Evolutionary conservation across 73 alveolate species (phyloP), one percentile per base, ranked within the genome.

Genomic region (Urostyla sp.): DNA sequence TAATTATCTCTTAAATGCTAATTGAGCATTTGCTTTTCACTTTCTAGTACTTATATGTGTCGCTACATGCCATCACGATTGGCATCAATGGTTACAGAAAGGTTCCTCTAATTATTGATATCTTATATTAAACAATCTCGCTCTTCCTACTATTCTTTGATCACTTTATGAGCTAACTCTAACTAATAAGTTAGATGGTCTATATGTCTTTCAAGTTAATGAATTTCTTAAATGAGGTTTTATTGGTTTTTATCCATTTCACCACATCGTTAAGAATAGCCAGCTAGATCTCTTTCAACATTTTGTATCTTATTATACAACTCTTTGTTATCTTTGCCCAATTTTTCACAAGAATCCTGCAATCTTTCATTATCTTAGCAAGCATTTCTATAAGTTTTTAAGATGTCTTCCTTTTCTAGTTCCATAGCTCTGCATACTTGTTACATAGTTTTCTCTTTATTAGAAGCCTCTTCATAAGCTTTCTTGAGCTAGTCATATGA

Each of bases 361-460:
- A 87, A 36, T 69, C 94, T 79, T 37, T 80, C 87, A 58, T 81
- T 87, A 31, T 87, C 94, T 32, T 46, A 34, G 67, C 94, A 80
- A 0, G 85, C 91, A 24, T 82, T 43, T 58, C 87, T 53, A 45
- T 87, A 87, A 23, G 63, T 73, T 0, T 53, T 5, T 34, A 87
- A 80, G 0, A 87, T 54, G 35, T 87, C 94, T 34, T 66, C 85
- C 66, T 87, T 87, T 36, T 87, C 94, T 43, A 88, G 23, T 37
- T 87, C 94, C 1, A 67, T 23, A 3, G 84, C 54, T 31, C 94
- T 78, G 10, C 55, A 45, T 16, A 72, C 61, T 7, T 87, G 80
- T 27, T 31, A n/a, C 2, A 91, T 59, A 13, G n/a, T 63, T 36
- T 76, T 48, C 63, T 87, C 90, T 31, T 61, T 27, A 2, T 80